phyloP scores from a whole-genome alignment of 139 green algal species.

The Bryopsis sp. region DNA sequence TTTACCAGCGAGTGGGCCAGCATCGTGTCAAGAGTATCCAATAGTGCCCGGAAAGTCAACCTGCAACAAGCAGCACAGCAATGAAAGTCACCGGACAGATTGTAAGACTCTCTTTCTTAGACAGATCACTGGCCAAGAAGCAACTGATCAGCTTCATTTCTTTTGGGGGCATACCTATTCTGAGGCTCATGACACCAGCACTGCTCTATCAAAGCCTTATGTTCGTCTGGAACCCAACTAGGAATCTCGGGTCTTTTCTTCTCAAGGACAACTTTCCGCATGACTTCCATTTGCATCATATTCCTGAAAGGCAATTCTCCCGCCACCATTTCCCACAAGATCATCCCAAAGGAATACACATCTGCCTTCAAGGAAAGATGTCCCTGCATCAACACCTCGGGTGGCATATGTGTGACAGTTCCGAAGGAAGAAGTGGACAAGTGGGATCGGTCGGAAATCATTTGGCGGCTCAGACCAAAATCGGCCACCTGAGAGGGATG shows the following conservation, averaged over 20 bases:
- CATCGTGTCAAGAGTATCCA: no score
- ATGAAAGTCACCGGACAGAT: no score
- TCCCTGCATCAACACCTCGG: constrained; percentile 30
- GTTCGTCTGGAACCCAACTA: background rate
- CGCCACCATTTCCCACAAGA: background rate
- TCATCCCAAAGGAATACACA: constrained; percentile 6
- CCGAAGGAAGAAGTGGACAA: constrained; percentile 13
- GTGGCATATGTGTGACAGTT: constrained; percentile 37
- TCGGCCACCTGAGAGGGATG: constrained; percentile 63
- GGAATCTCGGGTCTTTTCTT: background rate
- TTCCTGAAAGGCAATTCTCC: background rate
- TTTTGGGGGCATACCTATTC: background rate
- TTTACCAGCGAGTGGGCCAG: no score
- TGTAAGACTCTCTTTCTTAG: no score
- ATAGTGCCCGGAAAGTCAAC: no score
- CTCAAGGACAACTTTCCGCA: background rate
- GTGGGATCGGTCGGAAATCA: constrained; percentile 1
- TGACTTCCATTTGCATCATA: constrained; percentile 4
- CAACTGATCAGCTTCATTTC: no score
- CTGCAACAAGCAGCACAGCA: no score
- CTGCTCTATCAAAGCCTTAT: background rate
- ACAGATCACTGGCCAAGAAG: no score
- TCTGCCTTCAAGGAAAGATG: constrained; percentile 3
- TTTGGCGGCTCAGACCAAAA: constrained; percentile 35
- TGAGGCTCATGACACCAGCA: background rate